Evolutionary conservation across 1,139 yeast species (phyloP), one percentile per base, ranked within the genome.

Genomic region (Nakaseomyces glabratus): DNA sequence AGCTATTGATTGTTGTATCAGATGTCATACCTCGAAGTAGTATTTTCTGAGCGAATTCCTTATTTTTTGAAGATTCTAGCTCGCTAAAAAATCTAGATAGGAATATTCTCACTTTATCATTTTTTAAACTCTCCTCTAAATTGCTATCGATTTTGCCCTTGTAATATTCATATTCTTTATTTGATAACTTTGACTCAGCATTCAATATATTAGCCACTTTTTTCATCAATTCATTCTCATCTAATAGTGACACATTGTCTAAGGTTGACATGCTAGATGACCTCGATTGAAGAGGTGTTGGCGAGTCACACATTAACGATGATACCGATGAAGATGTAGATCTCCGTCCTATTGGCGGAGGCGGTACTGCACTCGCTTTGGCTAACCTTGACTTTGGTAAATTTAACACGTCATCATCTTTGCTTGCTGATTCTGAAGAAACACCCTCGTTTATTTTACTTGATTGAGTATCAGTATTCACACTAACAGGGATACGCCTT

Each of bases 1-100:
- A 57, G 23, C 44, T 46, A n/a, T 49, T 39, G 9, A 53, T 48
- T 0, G 54, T 35, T 4, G 49, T 46, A 35, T 57, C 61, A 5
- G 53, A 39, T 7, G 48, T 36, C 42, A 57, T 51, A 60, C 21
- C 30, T 18, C 30, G 17, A 2, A 26, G 15, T 6, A 26, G 30
- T 60, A 57, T n/a, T 48, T 44, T 15, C 43, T 48, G 26, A 55
- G 29, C 4, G 45, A 22, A 9, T 38, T 41, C 11, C 43, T 33
- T n/a, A 51, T 50, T 18, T 36, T 26, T 26, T 9, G 21, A 6
- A 11, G 21, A 11, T n/a, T 26, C 30, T 15, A 26, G 14, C n/a
- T 26, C 30, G 10, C 34, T 30, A 19, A 53, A 48, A 15, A 52
- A 41, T 19, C 46, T 42, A 1, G 51, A 39, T 28, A 56, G 19